A percentile compares a stretch with the other conserved stretches of the same genome.
Conservation (phyloP, 768 basidiomycete species). For the Mycena kentingensis region DNA sequence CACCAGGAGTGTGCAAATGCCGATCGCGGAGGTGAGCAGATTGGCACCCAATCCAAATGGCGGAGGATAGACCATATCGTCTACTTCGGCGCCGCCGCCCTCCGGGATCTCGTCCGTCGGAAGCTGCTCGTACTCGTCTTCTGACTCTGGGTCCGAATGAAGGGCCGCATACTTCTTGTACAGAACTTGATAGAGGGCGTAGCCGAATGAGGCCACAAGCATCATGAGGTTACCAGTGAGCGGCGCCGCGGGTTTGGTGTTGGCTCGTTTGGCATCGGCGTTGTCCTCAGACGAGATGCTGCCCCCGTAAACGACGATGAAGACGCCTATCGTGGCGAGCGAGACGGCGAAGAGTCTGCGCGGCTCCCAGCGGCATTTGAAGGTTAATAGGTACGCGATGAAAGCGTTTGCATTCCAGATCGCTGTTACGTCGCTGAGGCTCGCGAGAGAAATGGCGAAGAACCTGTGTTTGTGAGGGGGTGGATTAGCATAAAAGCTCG, state of each 20-base stretch:
- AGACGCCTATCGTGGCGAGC: constrained; percentile 79
- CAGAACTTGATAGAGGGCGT: constrained; percentile 79
- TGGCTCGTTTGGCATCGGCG: constrained; percentile 16
- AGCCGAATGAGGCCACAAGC: constrained; percentile 68
- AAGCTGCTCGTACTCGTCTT: constrained; percentile 48
- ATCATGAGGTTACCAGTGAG: constrained; percentile 76
- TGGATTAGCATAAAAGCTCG: constrained; percentile 42
- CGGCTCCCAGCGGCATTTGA: constrained; percentile 62
- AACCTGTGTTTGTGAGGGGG: constrained; percentile 1
- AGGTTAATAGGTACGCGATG: constrained; percentile 87
- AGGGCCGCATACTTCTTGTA: constrained; percentile 81
- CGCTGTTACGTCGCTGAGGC: constrained; percentile 83
- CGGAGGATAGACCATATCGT: constrained; percentile 52
- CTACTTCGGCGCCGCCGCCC: constrained; percentile 19
- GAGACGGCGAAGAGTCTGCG: constrained; percentile 70
- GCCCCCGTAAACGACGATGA: constrained; percentile 83
- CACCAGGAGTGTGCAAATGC: constrained; percentile 67
- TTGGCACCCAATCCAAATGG: constrained; percentile 89
- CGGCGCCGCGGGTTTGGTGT: constrained; percentile 48
- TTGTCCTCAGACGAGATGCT: constrained; percentile 32
- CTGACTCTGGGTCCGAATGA: constrained; percentile 61
- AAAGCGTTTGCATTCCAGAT: constrained; percentile 92
- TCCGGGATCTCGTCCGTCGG: constrained; percentile 36
- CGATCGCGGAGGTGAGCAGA: constrained; percentile 77
- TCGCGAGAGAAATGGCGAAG: constrained; percentile 31